Percentiles rank a stretch among this genome's conserved stretches.
phyloP scores from a whole-genome alignment of 345 rosid species.

The Camelina laxa region DNA sequence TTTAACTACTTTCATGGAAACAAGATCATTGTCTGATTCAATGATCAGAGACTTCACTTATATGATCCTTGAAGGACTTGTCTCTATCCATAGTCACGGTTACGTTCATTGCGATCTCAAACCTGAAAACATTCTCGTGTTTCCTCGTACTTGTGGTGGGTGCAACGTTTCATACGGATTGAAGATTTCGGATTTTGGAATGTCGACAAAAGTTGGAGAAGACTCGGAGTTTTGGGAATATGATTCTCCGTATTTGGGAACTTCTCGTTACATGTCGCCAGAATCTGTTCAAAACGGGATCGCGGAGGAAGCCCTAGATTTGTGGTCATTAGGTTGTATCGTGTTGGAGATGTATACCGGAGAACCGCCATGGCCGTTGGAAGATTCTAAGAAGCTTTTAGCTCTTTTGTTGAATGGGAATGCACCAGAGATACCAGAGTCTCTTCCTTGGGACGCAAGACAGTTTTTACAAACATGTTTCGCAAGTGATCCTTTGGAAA shows the following conservation, averaged over 20 bases:
- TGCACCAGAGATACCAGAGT: slow-evolving; percentile 20
- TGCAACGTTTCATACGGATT: neutral
- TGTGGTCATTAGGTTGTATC: slow-evolving; percentile 39
- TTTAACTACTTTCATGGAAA: slow-evolving; percentile 21
- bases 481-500: neutral
- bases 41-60: slow-evolving; percentile 31
- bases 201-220: slow-evolving; percentile 12
- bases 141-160: slow-evolving; percentile 25
- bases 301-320: slow-evolving; percentile 17
- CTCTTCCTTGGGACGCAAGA: slow-evolving; percentile 32
- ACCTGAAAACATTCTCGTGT: slow-evolving; percentile 26
- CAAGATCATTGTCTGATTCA: neutral
- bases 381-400: slow-evolving; percentile 1
- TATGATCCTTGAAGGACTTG: slow-evolving; percentile 40
- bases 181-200: slow-evolving; percentile 26
- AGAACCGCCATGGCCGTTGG: slow-evolving; percentile 15
- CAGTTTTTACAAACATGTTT: slow-evolving; percentile 28
- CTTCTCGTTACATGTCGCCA: slow-evolving; percentile 29
- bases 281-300: slow-evolving; percentile 25
- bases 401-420: slow-evolving; percentile 10
- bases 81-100: slow-evolving; percentile 17
- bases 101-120: slow-evolving; percentile 44
- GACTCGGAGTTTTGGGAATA: neutral
- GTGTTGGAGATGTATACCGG: slow-evolving; percentile 39
- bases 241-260: slow-evolving; percentile 17